phyloP scores from a whole-genome alignment of 441 rosid species.

The Rhodomyrtus psidioides region DNA sequence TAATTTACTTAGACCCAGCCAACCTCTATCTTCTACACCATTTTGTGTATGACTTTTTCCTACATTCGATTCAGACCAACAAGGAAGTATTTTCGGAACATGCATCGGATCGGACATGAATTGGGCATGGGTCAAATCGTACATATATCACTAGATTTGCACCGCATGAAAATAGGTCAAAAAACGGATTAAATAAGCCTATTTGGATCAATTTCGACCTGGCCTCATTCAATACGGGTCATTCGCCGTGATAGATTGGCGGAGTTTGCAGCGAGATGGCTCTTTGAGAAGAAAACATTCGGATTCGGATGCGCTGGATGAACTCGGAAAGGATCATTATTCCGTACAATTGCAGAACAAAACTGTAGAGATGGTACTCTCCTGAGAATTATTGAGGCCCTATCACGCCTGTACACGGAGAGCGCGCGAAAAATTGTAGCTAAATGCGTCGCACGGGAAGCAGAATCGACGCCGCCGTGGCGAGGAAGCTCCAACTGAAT shows the following conservation, averaged over 20 bases:
- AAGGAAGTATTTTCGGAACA: no score
- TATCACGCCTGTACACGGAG: background rate
- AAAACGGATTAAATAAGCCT: no score
- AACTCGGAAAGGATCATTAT: background rate
- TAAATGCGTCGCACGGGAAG: conserved; percentile 9
- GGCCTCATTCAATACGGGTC: background rate
- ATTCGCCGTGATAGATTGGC: background rate
- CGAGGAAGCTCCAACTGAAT: conserved; percentile 8
- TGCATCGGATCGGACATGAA: no score
- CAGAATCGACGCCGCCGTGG: conserved; percentile 2
- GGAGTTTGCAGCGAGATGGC: background rate
- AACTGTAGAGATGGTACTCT: background rate
- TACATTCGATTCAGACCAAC: no score
- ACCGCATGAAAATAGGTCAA: no score
- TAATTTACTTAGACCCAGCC: no score
- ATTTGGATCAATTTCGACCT: no score
- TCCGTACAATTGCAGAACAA: background rate
- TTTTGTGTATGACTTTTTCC: no score
- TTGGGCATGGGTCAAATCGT: no score
- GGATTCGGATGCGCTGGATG: background rate
- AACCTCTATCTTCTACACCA: no score
- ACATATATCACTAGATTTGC: no score
- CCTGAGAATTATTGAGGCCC: background rate
- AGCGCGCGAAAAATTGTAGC: background rate
- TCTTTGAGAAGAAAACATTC: background rate